phyloP scores from a whole-genome alignment of 1,139 yeast genomes.

The Hyphopichia wangnamkhiaoensis region DNA sequence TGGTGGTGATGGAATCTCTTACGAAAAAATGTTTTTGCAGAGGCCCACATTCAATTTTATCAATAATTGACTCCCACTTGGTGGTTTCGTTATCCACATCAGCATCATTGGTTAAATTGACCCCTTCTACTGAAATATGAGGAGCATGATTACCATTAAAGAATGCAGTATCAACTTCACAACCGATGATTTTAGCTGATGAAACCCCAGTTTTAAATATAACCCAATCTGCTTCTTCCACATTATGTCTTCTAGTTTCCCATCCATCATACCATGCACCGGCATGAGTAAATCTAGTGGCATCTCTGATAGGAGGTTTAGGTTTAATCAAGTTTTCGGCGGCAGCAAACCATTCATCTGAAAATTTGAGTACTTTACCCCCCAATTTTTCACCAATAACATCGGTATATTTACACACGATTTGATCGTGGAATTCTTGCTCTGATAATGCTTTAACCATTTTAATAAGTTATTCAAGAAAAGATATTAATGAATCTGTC shows the following conservation, averaged over 20 bases:
- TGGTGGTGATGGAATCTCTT: constrained; percentile 56
- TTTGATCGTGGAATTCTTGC: constrained; percentile 43
- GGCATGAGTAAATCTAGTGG: constrained; percentile 72
- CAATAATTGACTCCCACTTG: constrained; percentile 71
- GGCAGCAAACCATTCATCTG: constrained; percentile 95
- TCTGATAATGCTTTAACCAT: constrained; percentile 35
- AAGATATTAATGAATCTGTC: too few species aligned
- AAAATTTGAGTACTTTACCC: constrained; percentile 64
- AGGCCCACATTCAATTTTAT: constrained; percentile 82
- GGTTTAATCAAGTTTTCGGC: constrained; percentile 89
- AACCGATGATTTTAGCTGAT: constrained; percentile 74
- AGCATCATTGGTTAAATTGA: constrained; percentile 35
- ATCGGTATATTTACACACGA: constrained; percentile 57
- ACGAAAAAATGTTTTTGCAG: constrained; percentile 79
- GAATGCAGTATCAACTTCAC: constrained; percentile 89
- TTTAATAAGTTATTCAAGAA: constrained; percentile 3
- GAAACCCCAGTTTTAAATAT: constrained; percentile 80
- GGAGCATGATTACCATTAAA: constrained; percentile 97
- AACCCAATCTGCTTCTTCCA: constrained; percentile 84
- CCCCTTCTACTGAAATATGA: constrained; percentile 79
- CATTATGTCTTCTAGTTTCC: constrained; percentile 95
- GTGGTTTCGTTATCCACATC: constrained; percentile 21
- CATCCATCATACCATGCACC: constrained; percentile 99
- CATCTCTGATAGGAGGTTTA: constrained; percentile 74
- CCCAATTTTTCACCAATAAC: constrained; percentile 86